Evolutionary conservation across 768 basidiomycete species (phyloP).

Genomic region (Dentipellis fragilis): DNA sequence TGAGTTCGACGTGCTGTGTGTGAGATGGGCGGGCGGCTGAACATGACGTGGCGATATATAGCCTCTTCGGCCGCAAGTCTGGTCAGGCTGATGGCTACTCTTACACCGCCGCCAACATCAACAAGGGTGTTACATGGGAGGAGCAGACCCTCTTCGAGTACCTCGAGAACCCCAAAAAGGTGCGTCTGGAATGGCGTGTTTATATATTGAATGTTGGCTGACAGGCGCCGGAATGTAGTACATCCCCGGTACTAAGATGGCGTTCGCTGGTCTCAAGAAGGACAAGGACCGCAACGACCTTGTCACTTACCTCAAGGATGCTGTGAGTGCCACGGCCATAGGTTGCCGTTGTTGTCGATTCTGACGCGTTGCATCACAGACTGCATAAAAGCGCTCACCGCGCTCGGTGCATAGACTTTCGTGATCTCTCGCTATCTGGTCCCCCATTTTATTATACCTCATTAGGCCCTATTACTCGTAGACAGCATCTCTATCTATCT

Average conservation of each 20-base stretch:
- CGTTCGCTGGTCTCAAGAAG: constrained; percentile 97
- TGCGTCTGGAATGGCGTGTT: constrained; percentile 22
- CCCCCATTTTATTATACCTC: constrained; percentile 14
- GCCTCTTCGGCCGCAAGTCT: constrained; percentile 77
- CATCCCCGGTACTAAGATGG: constrained; percentile 98
- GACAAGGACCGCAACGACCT: constrained; percentile 95
- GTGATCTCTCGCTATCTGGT: constrained; percentile 1
- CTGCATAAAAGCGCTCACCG: constrained; percentile 16
- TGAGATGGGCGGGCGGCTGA: constrained; percentile 2
- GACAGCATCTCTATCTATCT: constrained; percentile 15
- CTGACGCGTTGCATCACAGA: constrained; percentile 8
- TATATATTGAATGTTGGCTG: neutral
- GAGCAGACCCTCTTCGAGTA: constrained; percentile 91
- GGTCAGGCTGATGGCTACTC: constrained; percentile 81
- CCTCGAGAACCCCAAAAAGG: constrained; percentile 96
- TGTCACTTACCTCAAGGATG: constrained; percentile 71
- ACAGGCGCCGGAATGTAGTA: constrained; percentile 37
- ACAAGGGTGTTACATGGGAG: constrained; percentile 84
- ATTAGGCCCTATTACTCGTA: constrained; percentile 25
- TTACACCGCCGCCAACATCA: constrained; percentile 92
- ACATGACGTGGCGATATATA: constrained; percentile 17
- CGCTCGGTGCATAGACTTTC: constrained; percentile 8
- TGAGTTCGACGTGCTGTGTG: constrained; percentile 25
- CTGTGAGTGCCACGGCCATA: constrained; percentile 33
- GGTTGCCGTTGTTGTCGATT: neutral